These are phyloP conservation scores for Smithsoniella earleae DNA, from an alignment of 163 green algal species.

Conservation along the genomic window DNA sequence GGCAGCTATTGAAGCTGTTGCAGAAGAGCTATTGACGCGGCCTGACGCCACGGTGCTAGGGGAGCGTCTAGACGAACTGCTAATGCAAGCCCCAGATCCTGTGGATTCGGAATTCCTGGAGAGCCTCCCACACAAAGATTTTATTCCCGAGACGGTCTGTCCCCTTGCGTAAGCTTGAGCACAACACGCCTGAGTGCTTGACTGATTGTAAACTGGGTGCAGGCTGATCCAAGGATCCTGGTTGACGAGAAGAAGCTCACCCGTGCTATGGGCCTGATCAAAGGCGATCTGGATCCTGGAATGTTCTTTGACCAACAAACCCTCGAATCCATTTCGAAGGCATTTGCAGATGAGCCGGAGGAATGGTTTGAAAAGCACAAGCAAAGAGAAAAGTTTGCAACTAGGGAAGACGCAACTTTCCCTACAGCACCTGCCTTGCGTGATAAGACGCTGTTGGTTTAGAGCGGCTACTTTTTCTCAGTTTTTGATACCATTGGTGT, in stretches of 20 bases:
- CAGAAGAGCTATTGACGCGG: not conserved
- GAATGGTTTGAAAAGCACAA: conserved; percentile 27
- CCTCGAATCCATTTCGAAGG: conserved; percentile 8
- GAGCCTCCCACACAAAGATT: not conserved
- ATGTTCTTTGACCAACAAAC: conserved; percentile 25
- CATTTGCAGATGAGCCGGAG: conserved; percentile 13
- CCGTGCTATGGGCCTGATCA: conserved; percentile 39
- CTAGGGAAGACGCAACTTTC: not conserved
- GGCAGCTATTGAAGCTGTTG: not conserved
- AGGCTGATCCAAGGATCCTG: conserved; percentile 39
- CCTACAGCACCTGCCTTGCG: not conserved
- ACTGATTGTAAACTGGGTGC: no score
- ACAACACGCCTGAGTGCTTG: no score
- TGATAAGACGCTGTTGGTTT: conserved; percentile 21
- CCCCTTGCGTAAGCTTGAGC: no score
- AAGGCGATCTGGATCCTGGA: conserved; percentile 14
- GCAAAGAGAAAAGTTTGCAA: conserved; percentile 1
- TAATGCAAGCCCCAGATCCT: not conserved
- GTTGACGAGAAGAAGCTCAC: conserved; percentile 59
- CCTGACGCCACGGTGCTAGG: conserved; percentile 2
- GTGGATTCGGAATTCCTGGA: not conserved
- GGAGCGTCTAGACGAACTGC: not conserved
- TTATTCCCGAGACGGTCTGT: conserved; percentile 2
- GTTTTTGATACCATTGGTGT: no score
- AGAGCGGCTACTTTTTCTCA: no score